These are phyloP conservation scores for Myotisia sp. DNA, from an alignment of 2,329 filamentous ascomycete species.

Conservation along the genomic window DNA sequence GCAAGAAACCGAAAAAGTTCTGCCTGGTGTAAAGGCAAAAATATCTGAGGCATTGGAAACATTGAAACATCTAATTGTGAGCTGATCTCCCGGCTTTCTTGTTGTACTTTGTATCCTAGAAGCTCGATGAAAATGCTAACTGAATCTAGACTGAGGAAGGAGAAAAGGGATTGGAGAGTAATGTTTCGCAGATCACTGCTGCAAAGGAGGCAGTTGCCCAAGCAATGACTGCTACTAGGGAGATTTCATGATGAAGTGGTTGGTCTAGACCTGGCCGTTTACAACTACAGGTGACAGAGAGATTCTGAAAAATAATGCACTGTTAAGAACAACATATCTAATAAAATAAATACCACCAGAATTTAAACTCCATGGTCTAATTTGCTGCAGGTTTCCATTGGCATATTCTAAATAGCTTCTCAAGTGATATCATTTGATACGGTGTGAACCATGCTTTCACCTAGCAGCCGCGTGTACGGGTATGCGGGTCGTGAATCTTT, in stretches of 20 bases:
- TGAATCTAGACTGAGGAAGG: slow-evolving; percentile 25
- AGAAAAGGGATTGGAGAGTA: slow-evolving; percentile 26
- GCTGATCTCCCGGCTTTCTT: slow-evolving; percentile 20
- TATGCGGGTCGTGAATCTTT: no score
- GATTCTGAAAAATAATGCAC: no score
- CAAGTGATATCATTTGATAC: no score
- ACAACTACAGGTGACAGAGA: no score
- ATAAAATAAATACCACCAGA: no score
- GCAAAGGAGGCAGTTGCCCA: slow-evolving; percentile 29
- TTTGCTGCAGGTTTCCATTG: no score
- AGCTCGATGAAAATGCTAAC: background rate
- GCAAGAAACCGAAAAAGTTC: slow-evolving; percentile 76
- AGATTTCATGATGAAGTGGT: slow-evolving; percentile 23
- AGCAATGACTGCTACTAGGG: slow-evolving; percentile 26
- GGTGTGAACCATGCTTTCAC: no score
- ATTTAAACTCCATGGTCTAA: no score
- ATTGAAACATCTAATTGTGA: slow-evolving; percentile 62
- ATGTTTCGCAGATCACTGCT: slow-evolving; percentile 28
- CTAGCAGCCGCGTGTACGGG: no score
- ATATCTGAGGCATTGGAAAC: slow-evolving; percentile 58
- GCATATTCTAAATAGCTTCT: no score
- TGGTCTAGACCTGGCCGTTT: background rate
- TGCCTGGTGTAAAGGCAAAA: slow-evolving; percentile 56
- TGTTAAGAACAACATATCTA: no score
- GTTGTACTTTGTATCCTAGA: background rate